Evolutionary conservation across 495 filamentous ascomycete genomes (phyloP).

Genomic region (Articulospora tetracladia): DNA sequence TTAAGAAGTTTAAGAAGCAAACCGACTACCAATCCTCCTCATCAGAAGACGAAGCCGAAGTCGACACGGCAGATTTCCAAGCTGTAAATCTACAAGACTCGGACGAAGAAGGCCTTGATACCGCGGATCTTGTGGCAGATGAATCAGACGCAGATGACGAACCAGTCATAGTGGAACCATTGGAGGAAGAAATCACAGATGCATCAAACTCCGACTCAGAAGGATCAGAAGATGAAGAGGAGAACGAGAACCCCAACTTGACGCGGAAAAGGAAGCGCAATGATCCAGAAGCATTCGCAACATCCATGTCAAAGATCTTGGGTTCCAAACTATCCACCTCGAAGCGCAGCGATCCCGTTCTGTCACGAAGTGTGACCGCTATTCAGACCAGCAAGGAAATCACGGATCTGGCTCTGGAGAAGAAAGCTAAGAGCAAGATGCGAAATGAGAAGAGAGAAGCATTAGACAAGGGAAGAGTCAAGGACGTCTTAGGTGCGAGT

Average conservation of each 20-base stretch:
- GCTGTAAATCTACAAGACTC: slow-evolving; percentile 67
- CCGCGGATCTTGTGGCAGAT: slow-evolving; percentile 23
- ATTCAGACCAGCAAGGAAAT: slow-evolving; percentile 60
- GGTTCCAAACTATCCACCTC: slow-evolving; percentile 76
- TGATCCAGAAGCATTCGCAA: slow-evolving; percentile 85
- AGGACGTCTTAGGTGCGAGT: slow-evolving; percentile 65
- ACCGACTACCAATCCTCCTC: slow-evolving; percentile 63
- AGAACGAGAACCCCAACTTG: slow-evolving; percentile 29
- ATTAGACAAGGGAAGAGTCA: slow-evolving; percentile 81
- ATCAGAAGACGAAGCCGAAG: slow-evolving; percentile 44
- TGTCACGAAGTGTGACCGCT: slow-evolving; percentile 72
- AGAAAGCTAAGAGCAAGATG: slow-evolving; percentile 71
- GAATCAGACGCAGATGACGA: slow-evolving; percentile 34
- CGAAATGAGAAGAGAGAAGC: slow-evolving; percentile 77
- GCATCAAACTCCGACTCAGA: slow-evolving; percentile 33
- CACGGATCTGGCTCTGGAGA: slow-evolving; percentile 72
- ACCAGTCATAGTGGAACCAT: slow-evolving; percentile 6
- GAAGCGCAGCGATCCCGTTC: slow-evolving; percentile 80
- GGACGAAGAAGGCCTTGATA: slow-evolving; percentile 44
- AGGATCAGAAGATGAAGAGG: slow-evolving; percentile 32
- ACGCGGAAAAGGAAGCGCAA: slow-evolving; percentile 62
- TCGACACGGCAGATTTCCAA: slow-evolving; percentile 45
- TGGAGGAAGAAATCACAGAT: slow-evolving; percentile 32
- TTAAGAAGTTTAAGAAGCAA: slow-evolving; percentile 64
- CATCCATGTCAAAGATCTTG: slow-evolving; percentile 87